These are phyloP conservation scores for Diaporthe humulicola DNA, from an alignment of 2,329 filamentous ascomycete species.

Conservation along the genomic window DNA sequence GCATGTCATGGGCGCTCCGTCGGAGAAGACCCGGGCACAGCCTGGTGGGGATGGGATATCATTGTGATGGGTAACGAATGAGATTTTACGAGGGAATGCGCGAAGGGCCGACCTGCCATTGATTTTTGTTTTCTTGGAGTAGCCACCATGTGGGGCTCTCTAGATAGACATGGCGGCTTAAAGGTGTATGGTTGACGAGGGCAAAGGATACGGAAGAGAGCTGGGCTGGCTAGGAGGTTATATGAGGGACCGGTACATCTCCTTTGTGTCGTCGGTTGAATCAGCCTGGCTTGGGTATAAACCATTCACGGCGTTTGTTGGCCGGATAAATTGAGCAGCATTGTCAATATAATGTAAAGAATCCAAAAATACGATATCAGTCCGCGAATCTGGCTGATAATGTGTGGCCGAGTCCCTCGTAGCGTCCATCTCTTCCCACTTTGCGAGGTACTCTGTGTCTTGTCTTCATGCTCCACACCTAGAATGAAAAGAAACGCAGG, in stretches of 20 bases:
- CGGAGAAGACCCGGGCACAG: background rate
- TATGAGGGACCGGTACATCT: background rate
- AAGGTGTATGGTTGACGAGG: background rate
- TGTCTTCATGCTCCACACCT: too few species aligned
- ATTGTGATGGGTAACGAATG: background rate
- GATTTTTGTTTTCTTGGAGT: background rate
- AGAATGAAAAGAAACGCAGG: too few species aligned
- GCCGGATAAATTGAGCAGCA: constrained; percentile 19
- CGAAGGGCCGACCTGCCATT: background rate
- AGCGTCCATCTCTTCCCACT: too few species aligned
- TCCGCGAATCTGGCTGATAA: background rate
- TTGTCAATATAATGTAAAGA: constrained; percentile 39
- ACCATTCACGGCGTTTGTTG: constrained; percentile 32
- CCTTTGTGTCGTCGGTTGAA: constrained; percentile 19
- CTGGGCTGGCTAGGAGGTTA: background rate
- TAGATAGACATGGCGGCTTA: too few species aligned
- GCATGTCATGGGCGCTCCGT: background rate
- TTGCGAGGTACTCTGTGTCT: too few species aligned
- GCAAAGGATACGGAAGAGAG: background rate
- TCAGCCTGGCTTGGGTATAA: constrained; percentile 23
- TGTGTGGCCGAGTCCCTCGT: background rate
- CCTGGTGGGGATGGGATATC: background rate
- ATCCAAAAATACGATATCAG: background rate
- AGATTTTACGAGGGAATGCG: constrained; percentile 13
- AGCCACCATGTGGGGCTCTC: too few species aligned